Evolutionary conservation across 129 eudicot genomes (phyloP).

Genomic region (Oenanthe sinensis): DNA sequence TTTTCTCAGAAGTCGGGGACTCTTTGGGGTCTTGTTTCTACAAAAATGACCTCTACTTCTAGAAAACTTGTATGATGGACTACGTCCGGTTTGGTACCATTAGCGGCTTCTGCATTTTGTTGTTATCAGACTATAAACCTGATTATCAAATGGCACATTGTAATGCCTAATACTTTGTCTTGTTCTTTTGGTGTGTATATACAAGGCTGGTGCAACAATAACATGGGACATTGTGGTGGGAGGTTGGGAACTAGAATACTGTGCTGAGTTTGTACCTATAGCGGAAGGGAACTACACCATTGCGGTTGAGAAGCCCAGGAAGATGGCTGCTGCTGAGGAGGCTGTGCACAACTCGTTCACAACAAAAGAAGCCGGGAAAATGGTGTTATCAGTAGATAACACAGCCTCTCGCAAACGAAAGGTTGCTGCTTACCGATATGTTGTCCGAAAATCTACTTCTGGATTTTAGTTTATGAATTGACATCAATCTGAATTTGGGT

Average conservation of each 20-base stretch:
- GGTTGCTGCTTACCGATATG: constrained; percentile 85
- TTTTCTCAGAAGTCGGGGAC: too few species aligned
- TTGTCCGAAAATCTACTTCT: constrained; percentile 50
- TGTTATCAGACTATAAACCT: not conserved
- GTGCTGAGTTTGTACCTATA: constrained; percentile 65
- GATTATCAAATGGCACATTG: not conserved
- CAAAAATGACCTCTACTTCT: too few species aligned
- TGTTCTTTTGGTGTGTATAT: not conserved
- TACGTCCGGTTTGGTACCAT: not conserved
- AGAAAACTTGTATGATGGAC: too few species aligned
- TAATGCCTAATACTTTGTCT: not conserved
- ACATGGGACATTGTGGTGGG: constrained; percentile 92
- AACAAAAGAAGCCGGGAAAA: constrained; percentile 61
- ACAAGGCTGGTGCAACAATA: constrained; percentile 70
- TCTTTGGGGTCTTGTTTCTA: too few species aligned
- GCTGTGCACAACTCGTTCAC: constrained; percentile 70
- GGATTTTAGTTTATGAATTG: not conserved
- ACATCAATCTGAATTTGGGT: not conserved
- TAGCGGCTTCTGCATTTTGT: not conserved
- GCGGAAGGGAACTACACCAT: constrained; percentile 65
- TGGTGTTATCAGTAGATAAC: constrained; percentile 86
- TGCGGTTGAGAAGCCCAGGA: constrained; percentile 66
- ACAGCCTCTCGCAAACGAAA: constrained; percentile 55
- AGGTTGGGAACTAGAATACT: constrained; percentile 91
- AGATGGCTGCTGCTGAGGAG: constrained; percentile 39